Evolutionary conservation across 768 basidiomycete species (phyloP), one percentile per base, ranked within the genome.

Genomic region (Cystobasidium onofrii): DNA sequence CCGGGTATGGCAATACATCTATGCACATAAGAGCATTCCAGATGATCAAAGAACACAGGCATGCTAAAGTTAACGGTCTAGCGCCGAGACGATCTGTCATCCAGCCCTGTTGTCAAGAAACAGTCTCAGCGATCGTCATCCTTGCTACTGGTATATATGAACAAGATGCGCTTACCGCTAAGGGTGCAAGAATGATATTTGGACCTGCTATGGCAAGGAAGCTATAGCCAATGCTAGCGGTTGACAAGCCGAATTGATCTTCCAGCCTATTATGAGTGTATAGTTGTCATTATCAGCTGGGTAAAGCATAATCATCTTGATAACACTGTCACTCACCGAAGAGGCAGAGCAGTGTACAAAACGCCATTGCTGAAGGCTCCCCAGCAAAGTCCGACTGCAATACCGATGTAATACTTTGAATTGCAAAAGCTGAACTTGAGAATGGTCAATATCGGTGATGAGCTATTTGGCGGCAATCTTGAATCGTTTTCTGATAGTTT

Each of bases 151-250:
- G n/a, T n/a, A n/a, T 61, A n/a, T 13, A 12, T 25, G n/a, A n/a
- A 25, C 57, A 61, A 31, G 13, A 31, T n/a, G 61, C 61, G 6
- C 61, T 20, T 39, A 63, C 61, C 7, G 50, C 44, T 29, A 70
- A 25, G 2, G 66, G 66, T 13, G 33, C 34, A 20, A 50, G 29
- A 46, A 70, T 18, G 33, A 70, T 54, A 20, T 18, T 25, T 25
- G 66, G 43, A 54, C 25, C 43, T 3, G 66, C 66, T 13, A 70
- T 25, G 15, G 66, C 66, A n/a, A 70, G 43, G 34, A 54, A 70
- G 18, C 23, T 55, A 33, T 29, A 55, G 18, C 46, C 43, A 29
- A 43, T 23, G 17, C 7, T 25, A 25, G 12, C 43, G 13, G 66
- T 31, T 20, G 13, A 7, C 46, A 70, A 50, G 23, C n/a, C 17